Base-by-base conservation (phyloP, 768 basidiomycete genomes). In the Psilocybe azurescens region DNA sequence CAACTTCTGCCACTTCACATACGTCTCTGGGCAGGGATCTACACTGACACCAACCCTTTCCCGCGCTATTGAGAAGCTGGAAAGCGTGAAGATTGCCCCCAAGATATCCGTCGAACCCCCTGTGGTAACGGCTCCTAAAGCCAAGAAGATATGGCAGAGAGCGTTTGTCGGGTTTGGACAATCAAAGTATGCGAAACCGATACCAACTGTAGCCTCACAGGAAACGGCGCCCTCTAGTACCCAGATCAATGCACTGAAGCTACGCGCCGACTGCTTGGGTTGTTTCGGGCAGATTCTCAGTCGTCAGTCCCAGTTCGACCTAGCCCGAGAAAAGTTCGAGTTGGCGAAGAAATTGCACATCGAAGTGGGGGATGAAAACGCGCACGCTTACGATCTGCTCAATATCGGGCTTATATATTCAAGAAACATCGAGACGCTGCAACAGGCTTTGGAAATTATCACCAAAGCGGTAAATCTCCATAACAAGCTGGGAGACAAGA, bases 331-430 rank as follows among this genome's bases (percentile, higher is more conserved):
- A 36, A 71, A 67, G 46, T 67, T 73, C 39, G 38, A 67, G 6
- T 41, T 53, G n/a, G 73, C 74, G 2, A 50, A 68, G n/a, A 59
- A 65, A 33, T 44, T 74, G 11, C 74, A 75, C 47, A 58, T 47
- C 14, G 44, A 70, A 55, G 61, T 61, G 0, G 65, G 66, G 7
- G 72, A 73, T 58, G 24, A 59, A 9, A 48, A 58, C 3, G 73
- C 72, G 5, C 70, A 72, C 10, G 74, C 72, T 11, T 72, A 72
- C 38, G 73, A 74, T 48, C 61, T 71, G 9, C 65, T 73, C 30
- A 75, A 75, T 53, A 58, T 73, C 7, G 74, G 65, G 4, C 62
- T 69, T 18, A 61, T 71, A 1, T 47, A 68, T n/a, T 65, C 65
- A n/a, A 13, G 41, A n/a, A 44, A 44, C n/a, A 14, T 32, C 57